These are phyloP conservation scores for Amanita pseudoporphyria DNA, from an alignment of 768 basidiomycete genomes.

Conservation along the genomic window DNA sequence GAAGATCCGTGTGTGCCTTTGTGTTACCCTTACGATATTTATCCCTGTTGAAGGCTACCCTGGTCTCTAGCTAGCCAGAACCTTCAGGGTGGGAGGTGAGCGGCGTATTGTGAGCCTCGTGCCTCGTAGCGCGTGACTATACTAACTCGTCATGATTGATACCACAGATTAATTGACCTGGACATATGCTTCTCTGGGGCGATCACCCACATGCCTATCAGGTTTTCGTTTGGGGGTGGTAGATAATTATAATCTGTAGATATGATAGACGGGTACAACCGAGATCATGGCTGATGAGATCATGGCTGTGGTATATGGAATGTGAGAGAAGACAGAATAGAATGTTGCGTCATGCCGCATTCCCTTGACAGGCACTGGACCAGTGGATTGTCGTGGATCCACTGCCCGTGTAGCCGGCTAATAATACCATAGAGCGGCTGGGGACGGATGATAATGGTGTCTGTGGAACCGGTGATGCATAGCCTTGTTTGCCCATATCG, in stretches of 20 bases:
- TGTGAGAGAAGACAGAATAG: too few relatives aligned
- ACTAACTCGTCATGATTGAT: background rate
- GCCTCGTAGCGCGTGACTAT: background rate
- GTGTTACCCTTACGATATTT: background rate
- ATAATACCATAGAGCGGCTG: too few relatives aligned
- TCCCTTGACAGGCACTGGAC: too few relatives aligned
- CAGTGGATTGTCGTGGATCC: too few relatives aligned
- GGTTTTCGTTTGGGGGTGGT: background rate
- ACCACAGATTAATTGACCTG: conserved; percentile 5
- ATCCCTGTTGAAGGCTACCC: conserved; percentile 1
- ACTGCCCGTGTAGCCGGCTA: too few relatives aligned
- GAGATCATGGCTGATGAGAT: background rate
- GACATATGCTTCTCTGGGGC: background rate
- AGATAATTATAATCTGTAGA: too few relatives aligned
- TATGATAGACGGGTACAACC: background rate
- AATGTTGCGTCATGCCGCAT: too few relatives aligned
- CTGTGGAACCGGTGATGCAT: background rate
- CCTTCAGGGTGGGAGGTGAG: background rate
- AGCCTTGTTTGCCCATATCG: background rate
- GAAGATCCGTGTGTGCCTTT: background rate
- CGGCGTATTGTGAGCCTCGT: conserved; percentile 3
- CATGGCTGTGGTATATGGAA: too few relatives aligned
- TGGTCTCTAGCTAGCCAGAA: background rate
- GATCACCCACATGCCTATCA: background rate
- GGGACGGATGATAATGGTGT: too few relatives aligned